Base-by-base conservation (phyloP, 345 rosid genomes). In the Melastoma malabathricum region DNA sequence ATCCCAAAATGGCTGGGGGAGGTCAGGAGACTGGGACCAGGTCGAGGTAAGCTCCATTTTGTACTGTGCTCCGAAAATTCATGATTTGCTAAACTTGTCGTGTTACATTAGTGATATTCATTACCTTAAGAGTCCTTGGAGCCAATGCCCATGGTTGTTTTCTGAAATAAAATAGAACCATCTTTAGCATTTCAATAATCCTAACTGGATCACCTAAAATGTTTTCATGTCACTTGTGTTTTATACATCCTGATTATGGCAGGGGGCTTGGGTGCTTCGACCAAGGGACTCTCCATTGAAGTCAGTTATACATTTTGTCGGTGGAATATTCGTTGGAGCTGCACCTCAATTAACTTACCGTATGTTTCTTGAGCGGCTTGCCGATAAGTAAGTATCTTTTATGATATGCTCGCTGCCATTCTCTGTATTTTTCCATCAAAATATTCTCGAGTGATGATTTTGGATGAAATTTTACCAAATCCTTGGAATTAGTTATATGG, bases 311-410 rank as follows among this genome's bases (percentile, higher is more conserved):
- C 98, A 92, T 75, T 92, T 92, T 50, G 20, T 92, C 46, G 98
- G 96, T 20, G 98, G 98, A 15, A 81, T 92, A 68, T 92, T 92
- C 66, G 98, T 92, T 63, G 98, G 98, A 68, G 98, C 98, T 12
- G 98, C 98, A 43, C 98, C 98, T 17, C 98, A 92, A 67, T 82
- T 92, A 59, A 72, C 98, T 12, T 92, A 87, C 63, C 95, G 98
- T 14, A 70, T 77, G 73, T 87, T 92, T 75, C 93, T 92, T 44
- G 98, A 92, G 67, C 79, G 84, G 61, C 86, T 92, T 71, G 75
- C 96, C 22, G 88, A 87, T 62, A 79, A 72, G 98, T 84, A 56
- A 75, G 89, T 76, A 13, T 19, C 20, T 48, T 18, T 39, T n/a
- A 16, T 46, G 13, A 47, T 13, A 16, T 14, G 43, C 2, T 48